Evolutionary conservation across 2,329 filamentous ascomycete genomes (phyloP).

Genomic region (Nigrospora oryzae): DNA sequence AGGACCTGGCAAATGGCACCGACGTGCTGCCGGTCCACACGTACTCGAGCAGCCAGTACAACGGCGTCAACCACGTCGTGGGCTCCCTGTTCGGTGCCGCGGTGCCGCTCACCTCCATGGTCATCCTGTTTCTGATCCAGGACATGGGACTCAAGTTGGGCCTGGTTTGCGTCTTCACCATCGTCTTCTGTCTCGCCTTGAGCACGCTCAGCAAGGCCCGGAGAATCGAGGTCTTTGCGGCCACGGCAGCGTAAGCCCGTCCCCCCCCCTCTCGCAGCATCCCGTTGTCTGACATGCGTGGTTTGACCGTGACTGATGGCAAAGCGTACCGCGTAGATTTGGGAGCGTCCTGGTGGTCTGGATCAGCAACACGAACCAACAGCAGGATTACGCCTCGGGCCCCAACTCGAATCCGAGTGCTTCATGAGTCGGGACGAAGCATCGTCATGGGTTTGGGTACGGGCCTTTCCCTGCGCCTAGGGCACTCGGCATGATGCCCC

Average conservation of each 20-base stretch:
- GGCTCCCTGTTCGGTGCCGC: neutral
- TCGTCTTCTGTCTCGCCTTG: constrained; percentile 1
- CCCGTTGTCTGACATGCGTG: neutral
- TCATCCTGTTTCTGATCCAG: constrained; percentile 1
- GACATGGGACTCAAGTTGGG: neutral
- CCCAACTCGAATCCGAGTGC: too few species aligned
- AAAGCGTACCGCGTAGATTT: neutral
- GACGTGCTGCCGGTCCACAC: neutral
- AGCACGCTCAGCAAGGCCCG: constrained; percentile 3
- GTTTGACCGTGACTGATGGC: neutral
- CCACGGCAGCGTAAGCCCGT: constrained; percentile 3
- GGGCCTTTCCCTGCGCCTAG: too few species aligned
- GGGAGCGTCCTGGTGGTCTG: constrained; percentile 1
- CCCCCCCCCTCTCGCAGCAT: too few species aligned
- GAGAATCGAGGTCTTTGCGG: constrained; percentile 3
- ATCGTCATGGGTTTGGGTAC: too few species aligned
- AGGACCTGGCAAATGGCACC: constrained; percentile 1
- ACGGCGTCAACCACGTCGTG: constrained; percentile 1
- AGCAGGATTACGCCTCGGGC: too few species aligned
- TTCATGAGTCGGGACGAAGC: too few species aligned
- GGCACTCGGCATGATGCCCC: too few species aligned
- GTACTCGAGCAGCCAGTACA: neutral
- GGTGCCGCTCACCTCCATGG: constrained; percentile 1
- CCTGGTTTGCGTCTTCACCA: constrained; percentile 3
- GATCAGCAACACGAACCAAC: neutral